Percentiles rank a stretch among this genome's conserved stretches.
Evolutionary conservation across 2,329 filamentous ascomycete genomes (phyloP).

Genomic region (Ambrosiella xylebori): DNA sequence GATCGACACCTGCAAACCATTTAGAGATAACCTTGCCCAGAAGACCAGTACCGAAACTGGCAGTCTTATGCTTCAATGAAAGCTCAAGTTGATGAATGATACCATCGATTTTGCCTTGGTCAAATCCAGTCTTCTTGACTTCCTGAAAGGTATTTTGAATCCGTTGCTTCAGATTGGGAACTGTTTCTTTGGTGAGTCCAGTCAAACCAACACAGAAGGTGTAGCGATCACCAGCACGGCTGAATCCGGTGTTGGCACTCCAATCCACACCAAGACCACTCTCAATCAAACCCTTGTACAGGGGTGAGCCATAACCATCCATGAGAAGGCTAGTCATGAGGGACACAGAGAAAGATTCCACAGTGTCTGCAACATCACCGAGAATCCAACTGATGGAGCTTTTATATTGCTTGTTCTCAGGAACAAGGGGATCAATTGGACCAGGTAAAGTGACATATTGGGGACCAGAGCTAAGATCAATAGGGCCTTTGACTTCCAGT

Average conservation of each 20-base stretch:
- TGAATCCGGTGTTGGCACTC: constrained; percentile 86
- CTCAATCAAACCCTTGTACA: constrained; percentile 81
- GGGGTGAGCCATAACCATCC: constrained; percentile 86
- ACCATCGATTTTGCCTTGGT: constrained; percentile 78
- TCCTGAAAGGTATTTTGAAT: constrained; percentile 57
- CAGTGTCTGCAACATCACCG: constrained; percentile 62
- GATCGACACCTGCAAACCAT: constrained; percentile 92
- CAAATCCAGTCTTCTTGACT: constrained; percentile 61
- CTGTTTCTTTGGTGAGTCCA: constrained; percentile 68
- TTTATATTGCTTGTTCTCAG: constrained; percentile 76
- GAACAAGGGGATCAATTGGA: constrained; percentile 72
- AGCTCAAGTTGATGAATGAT: constrained; percentile 88
- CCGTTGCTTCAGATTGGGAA: constrained; percentile 56
- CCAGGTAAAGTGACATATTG: constrained; percentile 55
- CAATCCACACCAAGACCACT: constrained; percentile 81
- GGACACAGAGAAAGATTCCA: constrained; percentile 76
- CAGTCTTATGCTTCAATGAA: constrained; percentile 88
- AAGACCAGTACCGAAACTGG: constrained; percentile 81
- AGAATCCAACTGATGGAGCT: constrained; percentile 88
- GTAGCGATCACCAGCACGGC: constrained; percentile 56
- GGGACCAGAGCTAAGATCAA: constrained; percentile 51
- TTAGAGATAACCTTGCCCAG: constrained; percentile 76
- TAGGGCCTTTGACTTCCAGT: constrained; percentile 43
- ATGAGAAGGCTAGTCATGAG: constrained; percentile 71
- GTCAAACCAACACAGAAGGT: constrained; percentile 85